Evolutionary conservation across 352 stramenopile species (phyloP), one percentile per base, ranked within the genome.

Genomic region (Phytophthora sansomeana): DNA sequence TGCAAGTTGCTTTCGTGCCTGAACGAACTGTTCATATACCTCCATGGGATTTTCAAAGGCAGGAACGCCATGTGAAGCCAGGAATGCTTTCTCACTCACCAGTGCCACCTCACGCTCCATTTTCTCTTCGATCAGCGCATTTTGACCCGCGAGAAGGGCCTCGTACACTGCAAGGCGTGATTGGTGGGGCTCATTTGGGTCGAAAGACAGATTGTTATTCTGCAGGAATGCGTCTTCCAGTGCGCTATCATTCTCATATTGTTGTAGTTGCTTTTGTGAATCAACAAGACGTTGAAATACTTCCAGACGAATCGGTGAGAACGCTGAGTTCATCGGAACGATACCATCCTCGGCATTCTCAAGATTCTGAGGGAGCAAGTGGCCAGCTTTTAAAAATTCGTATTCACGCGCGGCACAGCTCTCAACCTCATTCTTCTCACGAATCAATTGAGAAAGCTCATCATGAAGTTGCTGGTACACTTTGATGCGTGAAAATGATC

Each of bases 51-150:
- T 64, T 2, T 51, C 63, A 33, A 77, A 60, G 3, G 21, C 7
- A 16, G 79, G 41, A 9, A 55, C 55, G n/a, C 48, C 64, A 26
- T 88, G 53, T 5, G 56, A 54, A 46, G 70, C 62, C 0, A 85
- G 52, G n/a, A 72, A 77, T 5, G 57, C 69, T 8, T 62, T 69
- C 47, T 86, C 74, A 21, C 66, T 68, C 33, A 66, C 70, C 1
- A 72, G 13, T 16, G 68, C 55, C 6, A 87, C 44, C 35, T 91
- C 77, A 0, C 79, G 69, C 62, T 87, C 65, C 67, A 88, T 72
- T 48, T 85, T 86, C 46, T 89, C 83, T 13, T 91, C 83, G 6
- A 87, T 85, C 30, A 90, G 52, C 8, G 66, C 57, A 41, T 74
- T 76, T 32, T 87, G 83, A 0, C 67, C 68, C 4, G 72, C 63